Percentiles rank a stretch among this genome's conserved stretches.
These are phyloP conservation scores for Spirogloea muscicola DNA, from an alignment of 139 green algal species.

Conservation along the genomic window DNA sequence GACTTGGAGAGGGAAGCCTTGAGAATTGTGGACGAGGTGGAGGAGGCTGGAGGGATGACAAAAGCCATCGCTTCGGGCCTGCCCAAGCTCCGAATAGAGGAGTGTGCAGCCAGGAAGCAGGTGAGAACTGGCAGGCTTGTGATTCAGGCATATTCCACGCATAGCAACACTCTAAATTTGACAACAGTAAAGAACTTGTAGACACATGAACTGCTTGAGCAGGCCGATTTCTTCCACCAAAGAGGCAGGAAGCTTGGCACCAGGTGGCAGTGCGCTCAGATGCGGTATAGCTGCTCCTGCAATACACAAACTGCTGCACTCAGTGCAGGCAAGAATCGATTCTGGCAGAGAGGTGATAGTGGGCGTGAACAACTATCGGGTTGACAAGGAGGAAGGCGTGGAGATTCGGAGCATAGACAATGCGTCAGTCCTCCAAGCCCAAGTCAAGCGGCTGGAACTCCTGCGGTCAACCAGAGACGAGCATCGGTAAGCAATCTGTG, in stretches of 20 bases:
- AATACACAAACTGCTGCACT: no score
- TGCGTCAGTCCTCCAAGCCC: constrained; percentile 29
- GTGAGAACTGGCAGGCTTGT: constrained; percentile 38
- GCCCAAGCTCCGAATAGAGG: constrained; percentile 49
- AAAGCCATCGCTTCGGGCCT: constrained; percentile 58
- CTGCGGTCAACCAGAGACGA: constrained; percentile 12
- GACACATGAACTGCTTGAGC: no score
- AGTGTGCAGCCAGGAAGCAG: constrained; percentile 48
- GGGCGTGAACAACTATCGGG: constrained; percentile 67
- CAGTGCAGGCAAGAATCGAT: constrained; percentile 61
- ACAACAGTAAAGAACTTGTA: no score
- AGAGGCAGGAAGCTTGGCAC: neutral
- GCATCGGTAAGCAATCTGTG: constrained; percentile 11
- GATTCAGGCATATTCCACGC: no score
- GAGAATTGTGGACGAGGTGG: constrained; percentile 58
- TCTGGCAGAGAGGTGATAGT: constrained; percentile 62
- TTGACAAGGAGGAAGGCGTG: constrained; percentile 36
- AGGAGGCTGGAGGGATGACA: constrained; percentile 65
- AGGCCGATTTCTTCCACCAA: no score
- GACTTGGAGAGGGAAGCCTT: constrained; percentile 54
- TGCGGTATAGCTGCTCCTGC: no score
- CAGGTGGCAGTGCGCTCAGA: no score
- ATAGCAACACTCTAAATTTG: no score
- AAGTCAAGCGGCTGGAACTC: constrained; percentile 23
- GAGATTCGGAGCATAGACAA: constrained; percentile 65